These are phyloP conservation scores for Brassica cretica DNA, from an alignment of 345 rosid species.

Conservation along the genomic window DNA sequence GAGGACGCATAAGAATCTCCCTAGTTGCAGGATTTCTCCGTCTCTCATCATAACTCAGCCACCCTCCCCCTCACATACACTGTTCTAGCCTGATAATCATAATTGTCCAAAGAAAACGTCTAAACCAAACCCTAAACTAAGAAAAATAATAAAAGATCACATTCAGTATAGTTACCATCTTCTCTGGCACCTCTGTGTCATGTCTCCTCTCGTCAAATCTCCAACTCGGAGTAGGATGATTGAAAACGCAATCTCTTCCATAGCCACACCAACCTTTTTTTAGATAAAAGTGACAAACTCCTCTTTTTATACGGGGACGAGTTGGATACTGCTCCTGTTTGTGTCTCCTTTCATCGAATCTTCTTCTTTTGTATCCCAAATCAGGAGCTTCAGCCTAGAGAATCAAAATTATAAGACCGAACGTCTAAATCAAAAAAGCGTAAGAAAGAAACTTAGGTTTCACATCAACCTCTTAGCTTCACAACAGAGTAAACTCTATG, in stretches of 20 bases:
- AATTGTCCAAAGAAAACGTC: too few relatives aligned
- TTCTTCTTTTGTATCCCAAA: not conserved
- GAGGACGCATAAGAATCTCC: not conserved
- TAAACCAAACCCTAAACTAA: too few relatives aligned
- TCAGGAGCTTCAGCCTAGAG: not conserved
- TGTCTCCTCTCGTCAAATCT: not conserved
- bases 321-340: not conserved
- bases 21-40: too few relatives aligned
- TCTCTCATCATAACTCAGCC: not conserved
- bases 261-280: not conserved
- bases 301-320: not conserved
- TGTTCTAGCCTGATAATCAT: too few relatives aligned
- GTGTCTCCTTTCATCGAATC: not conserved
- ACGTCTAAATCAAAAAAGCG: not conserved
- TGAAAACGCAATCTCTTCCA: not conserved
- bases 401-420: not conserved
- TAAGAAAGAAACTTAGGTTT: not conserved
- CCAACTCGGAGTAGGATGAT: not conserved
- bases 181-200: too few relatives aligned
- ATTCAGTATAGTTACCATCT: too few relatives aligned
- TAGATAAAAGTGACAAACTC: not conserved
- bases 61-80: not conserved
- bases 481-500: not conserved
- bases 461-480: not conserved
- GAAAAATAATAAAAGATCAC: too few relatives aligned